Base-by-base conservation (phyloP, 768 basidiomycete genomes). In the Auricularia cornea region DNA sequence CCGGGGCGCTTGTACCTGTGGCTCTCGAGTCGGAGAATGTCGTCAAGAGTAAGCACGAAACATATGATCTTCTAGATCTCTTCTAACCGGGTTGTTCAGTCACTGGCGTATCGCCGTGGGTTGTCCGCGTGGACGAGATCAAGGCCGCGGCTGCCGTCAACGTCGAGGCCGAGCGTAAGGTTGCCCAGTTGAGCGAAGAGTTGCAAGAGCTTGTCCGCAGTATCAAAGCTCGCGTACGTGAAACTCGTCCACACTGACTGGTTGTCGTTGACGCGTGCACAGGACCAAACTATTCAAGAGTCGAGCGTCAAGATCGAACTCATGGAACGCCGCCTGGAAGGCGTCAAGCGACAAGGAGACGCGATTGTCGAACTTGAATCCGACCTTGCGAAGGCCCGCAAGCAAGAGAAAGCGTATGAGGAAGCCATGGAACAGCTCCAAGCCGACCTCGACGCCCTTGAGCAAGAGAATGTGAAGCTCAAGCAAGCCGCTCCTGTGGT, bases 391-490 rank as follows among this genome's bases (percentile, higher is more conserved):
- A 94, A 94, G 72, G 84, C 87, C 3, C 84, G 85, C 74, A 91
- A 94, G 74, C 91, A 96, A 70, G 94, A 96, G 73, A 82, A 87
- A 62, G 88, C 89, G 33, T 92, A 95, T 69, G 90, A 93, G 72
- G 94, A 96, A 68, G 92, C 94, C 2, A 90, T 98, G 80, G 94
- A 95, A 67, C 92, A 93, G 69, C 74, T 98, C 11, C 94, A 96
- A 71, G 83, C 85, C 1, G 96, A 99, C 69, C 76, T 97, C 66
- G 94, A 97, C 72, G 72, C 80, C 1, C 77, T 95, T 60, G 93
- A 95, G 74, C 87, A 92, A 72, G 95, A 98, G 68, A 93, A 93
- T 72, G 84, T 79, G 3, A 92, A 88, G 73, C 77, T 98, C 67
- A 93, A 91, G 79, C 77, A 82, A 3, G 81, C 83, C 35, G 83